A percentile compares a stretch with the other conserved stretches of the same genome.
phyloP scores from a whole-genome alignment of 306 rosid genomes.

The Dryas alaskensis region DNA sequence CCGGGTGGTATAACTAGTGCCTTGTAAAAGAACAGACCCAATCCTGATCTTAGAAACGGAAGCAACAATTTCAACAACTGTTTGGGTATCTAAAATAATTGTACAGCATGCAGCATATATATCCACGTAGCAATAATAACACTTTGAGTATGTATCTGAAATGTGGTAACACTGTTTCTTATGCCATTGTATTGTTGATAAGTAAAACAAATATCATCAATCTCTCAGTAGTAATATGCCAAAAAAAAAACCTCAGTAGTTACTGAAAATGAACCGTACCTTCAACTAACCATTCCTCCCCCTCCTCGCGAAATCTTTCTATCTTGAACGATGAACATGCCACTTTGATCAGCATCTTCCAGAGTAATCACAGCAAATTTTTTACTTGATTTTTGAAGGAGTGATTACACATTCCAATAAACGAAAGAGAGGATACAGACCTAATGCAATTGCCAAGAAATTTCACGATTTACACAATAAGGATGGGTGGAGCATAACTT shows the following conservation, averaged over 20 bases:
- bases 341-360: conserved; percentile 22
- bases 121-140: neutral
- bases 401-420: conserved; percentile 20
- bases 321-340: conserved; percentile 9
- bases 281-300: conserved; percentile 16
- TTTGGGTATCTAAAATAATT: neutral
- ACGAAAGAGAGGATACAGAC: conserved; percentile 7
- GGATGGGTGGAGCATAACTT: conserved; percentile 24
- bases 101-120: conserved; percentile 3
- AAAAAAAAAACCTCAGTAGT: neutral
- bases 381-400: neutral
- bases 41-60: neutral
- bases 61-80: neutral
- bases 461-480: conserved; percentile 17
- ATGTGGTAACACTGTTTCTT: neutral
- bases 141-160: conserved; percentile 3
- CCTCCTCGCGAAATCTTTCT: neutral
- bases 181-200: conserved; percentile 16
- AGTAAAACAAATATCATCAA: conserved; percentile 7
- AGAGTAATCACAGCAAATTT: conserved; percentile 3
- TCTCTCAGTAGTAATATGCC: neutral
- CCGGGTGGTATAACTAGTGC: neutral
- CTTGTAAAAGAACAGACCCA: conserved; percentile 6
- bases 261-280: neutral
- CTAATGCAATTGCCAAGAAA: conserved; percentile 20